These are phyloP conservation scores for Xylaria venustula DNA, from an alignment of 495 filamentous ascomycete species.

Conservation along the genomic window DNA sequence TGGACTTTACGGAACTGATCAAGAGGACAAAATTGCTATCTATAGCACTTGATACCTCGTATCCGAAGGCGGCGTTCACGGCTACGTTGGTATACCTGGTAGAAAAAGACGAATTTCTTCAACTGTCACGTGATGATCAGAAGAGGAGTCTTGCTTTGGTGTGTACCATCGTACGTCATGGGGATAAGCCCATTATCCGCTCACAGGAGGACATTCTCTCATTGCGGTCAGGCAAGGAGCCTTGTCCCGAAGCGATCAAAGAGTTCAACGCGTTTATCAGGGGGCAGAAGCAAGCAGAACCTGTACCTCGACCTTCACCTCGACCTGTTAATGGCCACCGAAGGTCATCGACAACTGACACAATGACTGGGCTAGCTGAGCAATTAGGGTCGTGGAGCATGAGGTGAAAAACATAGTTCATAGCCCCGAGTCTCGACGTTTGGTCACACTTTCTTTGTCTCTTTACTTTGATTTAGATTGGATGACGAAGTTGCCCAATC, in stretches of 20 bases:
- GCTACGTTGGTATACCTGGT: conserved; percentile 5
- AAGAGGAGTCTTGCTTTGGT: conserved; percentile 7
- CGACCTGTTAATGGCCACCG: no score
- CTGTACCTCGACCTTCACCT: background rate
- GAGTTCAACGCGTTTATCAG: background rate
- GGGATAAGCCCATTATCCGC: conserved; percentile 11
- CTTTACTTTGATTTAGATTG: no score
- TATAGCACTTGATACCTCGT: background rate
- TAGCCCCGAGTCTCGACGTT: no score
- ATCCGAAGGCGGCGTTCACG: background rate
- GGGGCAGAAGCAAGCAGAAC: background rate
- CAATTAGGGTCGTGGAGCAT: background rate
- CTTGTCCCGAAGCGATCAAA: conserved; percentile 3
- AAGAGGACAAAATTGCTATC: background rate
- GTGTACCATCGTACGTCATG: conserved; percentile 13
- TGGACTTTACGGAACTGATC: background rate
- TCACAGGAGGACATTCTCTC: background rate
- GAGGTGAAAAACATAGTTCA: background rate
- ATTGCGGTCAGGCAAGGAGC: background rate
- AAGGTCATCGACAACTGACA: background rate
- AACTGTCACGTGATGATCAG: conserved; percentile 12
- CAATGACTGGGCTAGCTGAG: background rate
- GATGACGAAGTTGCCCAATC: no score
- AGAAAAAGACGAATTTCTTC: conserved; percentile 5
- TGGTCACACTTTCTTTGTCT: no score